Conservation (phyloP, 768 basidiomycete species). For the Lactarius sanguifluus region DNA sequence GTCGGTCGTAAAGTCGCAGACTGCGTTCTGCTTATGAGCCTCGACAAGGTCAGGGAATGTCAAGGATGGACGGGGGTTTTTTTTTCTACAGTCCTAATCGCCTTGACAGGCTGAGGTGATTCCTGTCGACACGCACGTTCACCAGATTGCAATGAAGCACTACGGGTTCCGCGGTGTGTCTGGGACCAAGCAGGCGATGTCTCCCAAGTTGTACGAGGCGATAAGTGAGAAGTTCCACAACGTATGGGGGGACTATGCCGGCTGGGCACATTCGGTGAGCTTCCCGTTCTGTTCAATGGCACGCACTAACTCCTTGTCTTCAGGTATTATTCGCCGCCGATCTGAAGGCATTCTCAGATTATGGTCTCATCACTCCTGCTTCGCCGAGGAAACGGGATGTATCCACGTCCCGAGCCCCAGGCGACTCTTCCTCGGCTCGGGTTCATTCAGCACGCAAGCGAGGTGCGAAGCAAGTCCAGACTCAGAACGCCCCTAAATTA, state of each 20-base stretch:
- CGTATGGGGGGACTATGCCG: slow-evolving; percentile 83
- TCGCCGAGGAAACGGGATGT: slow-evolving; percentile 7
- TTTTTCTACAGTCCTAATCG: not conserved
- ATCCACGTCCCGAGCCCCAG: slow-evolving; percentile 7
- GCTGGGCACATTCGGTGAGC: slow-evolving; percentile 84
- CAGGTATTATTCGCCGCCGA: slow-evolving; percentile 78
- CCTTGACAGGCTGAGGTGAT: slow-evolving; percentile 68
- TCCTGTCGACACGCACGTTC: slow-evolving; percentile 95
- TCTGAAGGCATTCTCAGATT: slow-evolving; percentile 62
- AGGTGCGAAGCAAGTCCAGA: not conserved
- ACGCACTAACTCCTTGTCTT: not conserved
- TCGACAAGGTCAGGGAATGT: slow-evolving; percentile 68
- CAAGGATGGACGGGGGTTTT: not conserved
- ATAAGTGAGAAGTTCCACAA: slow-evolving; percentile 58
- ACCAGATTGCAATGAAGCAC: slow-evolving; percentile 81
- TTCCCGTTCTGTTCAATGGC: not conserved
- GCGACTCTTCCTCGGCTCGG: slow-evolving; percentile 33
- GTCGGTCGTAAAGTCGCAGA: slow-evolving; percentile 98
- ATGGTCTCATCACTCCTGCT: slow-evolving; percentile 45
- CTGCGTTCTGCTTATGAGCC: slow-evolving; percentile 88
- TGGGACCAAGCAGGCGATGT: slow-evolving; percentile 60
- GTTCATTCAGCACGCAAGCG: slow-evolving; percentile 10
- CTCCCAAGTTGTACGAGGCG: slow-evolving; percentile 72
- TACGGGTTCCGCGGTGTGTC: slow-evolving; percentile 60
- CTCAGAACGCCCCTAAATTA: not conserved